Evolutionary conservation across 257 asterid genomes (phyloP), one percentile per base, ranked within the genome.

Genomic region (Oldenlandia corymbosa): DNA sequence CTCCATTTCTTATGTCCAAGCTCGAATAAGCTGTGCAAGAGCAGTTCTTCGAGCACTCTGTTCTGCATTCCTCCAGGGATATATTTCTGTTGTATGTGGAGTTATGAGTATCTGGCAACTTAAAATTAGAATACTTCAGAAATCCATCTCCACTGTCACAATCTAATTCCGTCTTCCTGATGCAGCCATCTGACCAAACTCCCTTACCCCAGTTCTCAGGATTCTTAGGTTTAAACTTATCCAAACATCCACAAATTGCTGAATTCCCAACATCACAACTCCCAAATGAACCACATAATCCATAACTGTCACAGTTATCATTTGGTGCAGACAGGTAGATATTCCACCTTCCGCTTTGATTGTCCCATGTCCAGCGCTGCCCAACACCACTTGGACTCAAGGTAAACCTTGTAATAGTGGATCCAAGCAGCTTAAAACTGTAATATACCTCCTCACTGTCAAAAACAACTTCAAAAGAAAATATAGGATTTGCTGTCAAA

Each of bases 221-320:
- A 62, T 42, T 32, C 53, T 26, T 67, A 9, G 80, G 74, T 47
- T 51, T 73, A 28, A 82, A 84, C 5, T 68, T 56, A 1, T 71
- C 62, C 23, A 85, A 27, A 59, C 88, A 82, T 26, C 42, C 53
- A 52, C 92, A 85, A 2, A 49, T 34, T 0, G 79, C 79, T n/a
- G 75, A 65, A 7, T 55, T 64, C 17, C 24, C 60, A 7, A 55
- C 24, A 17, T 34, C 62, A 64, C 88, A 85, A 26, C 54, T 1
- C 0, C 81, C 81, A n/a, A 69, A 52, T 1, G 79, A 64, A 0
- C 89, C 87, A 37, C 92, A 82, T 4, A 51, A 7, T 20, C 39
- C 65, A 42, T 83, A 85, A 32, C 2, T 13, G 47, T 77, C 89
- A n/a, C 88, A 78, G 5, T 14, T 58, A 24, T 75, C 82, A 11